phyloP scores from a whole-genome alignment of 176 grass and related monocot species.

The Microstegium vimineum region DNA sequence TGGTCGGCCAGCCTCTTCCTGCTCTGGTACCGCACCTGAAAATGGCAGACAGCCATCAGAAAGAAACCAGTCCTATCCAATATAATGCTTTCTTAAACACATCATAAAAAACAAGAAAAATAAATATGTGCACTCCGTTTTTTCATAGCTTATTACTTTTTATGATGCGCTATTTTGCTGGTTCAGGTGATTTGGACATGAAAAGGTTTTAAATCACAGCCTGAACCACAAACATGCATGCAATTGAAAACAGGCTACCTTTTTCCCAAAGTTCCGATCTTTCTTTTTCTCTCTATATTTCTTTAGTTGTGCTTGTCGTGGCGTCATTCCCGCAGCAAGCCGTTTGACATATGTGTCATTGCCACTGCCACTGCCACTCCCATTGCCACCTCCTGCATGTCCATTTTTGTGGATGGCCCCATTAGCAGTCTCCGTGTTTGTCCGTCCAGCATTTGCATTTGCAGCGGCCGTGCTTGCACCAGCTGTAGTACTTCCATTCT shows the following conservation, averaged over 20 bases:
- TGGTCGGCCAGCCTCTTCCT: constrained; percentile 76
- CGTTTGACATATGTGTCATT: constrained; percentile 46
- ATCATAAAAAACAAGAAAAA: not conserved
- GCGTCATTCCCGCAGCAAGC: not conserved
- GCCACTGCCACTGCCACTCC: constrained; percentile 49
- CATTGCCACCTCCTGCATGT: constrained; percentile 20
- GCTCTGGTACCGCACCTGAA: constrained; percentile 81
- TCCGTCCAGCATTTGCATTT: constrained; percentile 7
- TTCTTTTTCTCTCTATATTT: constrained; percentile 81
- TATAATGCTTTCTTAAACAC: not conserved
- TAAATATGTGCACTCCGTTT: not conserved
- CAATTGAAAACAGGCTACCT: constrained; percentile 52
- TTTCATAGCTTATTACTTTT: not conserved
- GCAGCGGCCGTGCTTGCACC: constrained; percentile 22
- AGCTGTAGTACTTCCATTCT: constrained; percentile 47
- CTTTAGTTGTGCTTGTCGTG: constrained; percentile 19
- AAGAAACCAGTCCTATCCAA: constrained; percentile 21
- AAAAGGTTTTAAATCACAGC: not conserved
- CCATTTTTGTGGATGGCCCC: constrained; percentile 35
- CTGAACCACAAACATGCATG: not conserved
- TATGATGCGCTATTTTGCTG: not conserved
- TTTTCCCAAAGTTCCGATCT: constrained; percentile 76
- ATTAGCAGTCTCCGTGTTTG: constrained; percentile 50
- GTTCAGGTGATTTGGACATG: not conserved
- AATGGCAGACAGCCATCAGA: constrained; percentile 36